A percentile compares a stretch with the other conserved stretches of the same genome.
Conservation (phyloP, 768 basidiomycete species). For the Erythrobasidium yunnanense region DNA sequence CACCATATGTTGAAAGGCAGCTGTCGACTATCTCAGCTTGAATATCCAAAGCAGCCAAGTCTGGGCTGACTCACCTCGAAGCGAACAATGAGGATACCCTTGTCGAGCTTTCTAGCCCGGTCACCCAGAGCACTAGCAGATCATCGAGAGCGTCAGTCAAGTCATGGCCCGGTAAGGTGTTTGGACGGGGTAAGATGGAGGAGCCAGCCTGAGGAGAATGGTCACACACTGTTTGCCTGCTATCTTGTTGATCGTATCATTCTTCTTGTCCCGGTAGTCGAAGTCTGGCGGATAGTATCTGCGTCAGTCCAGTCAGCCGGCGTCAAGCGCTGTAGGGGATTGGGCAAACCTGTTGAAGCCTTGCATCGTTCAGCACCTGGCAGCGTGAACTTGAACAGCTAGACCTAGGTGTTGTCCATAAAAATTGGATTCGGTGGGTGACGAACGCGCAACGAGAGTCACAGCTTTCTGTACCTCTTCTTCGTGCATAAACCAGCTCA, state of each 20-base stretch:
- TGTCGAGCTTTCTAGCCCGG: conserved; percentile 85
- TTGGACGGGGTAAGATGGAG: too few relatives aligned
- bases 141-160: too few relatives aligned
- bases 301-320: background rate
- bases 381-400: background rate
- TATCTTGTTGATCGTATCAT: conserved; percentile 19
- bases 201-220: too few relatives aligned
- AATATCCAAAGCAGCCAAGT: background rate
- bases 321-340: background rate
- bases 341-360: conserved; percentile 16
- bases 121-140: conserved; percentile 30
- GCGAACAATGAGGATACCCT: conserved; percentile 87
- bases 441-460: too few relatives aligned
- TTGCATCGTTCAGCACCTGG: background rate
- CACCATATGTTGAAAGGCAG: conserved; percentile 74
- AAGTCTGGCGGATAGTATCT: conserved; percentile 24
- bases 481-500: too few relatives aligned
- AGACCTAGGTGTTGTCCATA: too few relatives aligned
- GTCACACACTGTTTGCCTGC: conserved; percentile 27
- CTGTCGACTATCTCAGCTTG: background rate
- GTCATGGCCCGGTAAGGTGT: too few relatives aligned
- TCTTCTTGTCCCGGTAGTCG: conserved; percentile 17
- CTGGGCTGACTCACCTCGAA: conserved; percentile 52
- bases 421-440: too few relatives aligned
- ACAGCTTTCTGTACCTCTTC: too few relatives aligned